Base-by-base conservation (phyloP, 768 basidiomycete genomes). In the Trametes gibbosa region DNA sequence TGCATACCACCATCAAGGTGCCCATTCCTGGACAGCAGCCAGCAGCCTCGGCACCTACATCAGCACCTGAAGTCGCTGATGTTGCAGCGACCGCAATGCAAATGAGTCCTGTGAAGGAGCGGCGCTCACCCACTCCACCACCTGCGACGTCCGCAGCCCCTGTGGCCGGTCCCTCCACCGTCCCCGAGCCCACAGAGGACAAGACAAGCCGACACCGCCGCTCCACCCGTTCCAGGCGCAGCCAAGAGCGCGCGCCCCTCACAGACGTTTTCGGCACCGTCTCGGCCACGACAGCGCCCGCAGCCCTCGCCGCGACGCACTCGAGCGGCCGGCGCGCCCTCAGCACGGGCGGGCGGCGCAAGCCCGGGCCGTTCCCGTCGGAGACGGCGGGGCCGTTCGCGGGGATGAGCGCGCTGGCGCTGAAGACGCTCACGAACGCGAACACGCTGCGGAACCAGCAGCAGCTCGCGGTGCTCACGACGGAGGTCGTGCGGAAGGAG, bases 361-460 rank as follows among this genome's bases (percentile, higher is more conserved):
- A 67, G 59, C 68, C 59, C 70, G 52, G 46, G 13, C 69, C 29
- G 51, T 67, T 49, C 32, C 70, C 73, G 19, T 63, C 66, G 16
- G 73, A 78, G 35, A 75, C 74, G 5, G 42, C 23, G 73, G 76
- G 49, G 71, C 73, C 60, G 19, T 87, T 89, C 69, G 77, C 80
- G 51, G 83, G 85, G 32, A 86, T 92, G 84, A 87, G 80, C 52
- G 81, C 84, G 19, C 77, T 82, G 1, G 85, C 88, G 8, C 74
- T 92, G 58, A 86, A 83, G 67, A 78, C 84, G 37, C 77, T 93
- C 54, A 93, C 90, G 10, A 78, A 77, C 16, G 80, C 82, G 40
- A 92, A 93, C 70, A 93, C 90, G 0, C 71, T 76, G 49, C 82
- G 74, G 69, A 93, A 93, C 65, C 89, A 93, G 73, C 75, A 78